phyloP scores from a whole-genome alignment of 257 asterid species.

The Petunia secreta region DNA sequence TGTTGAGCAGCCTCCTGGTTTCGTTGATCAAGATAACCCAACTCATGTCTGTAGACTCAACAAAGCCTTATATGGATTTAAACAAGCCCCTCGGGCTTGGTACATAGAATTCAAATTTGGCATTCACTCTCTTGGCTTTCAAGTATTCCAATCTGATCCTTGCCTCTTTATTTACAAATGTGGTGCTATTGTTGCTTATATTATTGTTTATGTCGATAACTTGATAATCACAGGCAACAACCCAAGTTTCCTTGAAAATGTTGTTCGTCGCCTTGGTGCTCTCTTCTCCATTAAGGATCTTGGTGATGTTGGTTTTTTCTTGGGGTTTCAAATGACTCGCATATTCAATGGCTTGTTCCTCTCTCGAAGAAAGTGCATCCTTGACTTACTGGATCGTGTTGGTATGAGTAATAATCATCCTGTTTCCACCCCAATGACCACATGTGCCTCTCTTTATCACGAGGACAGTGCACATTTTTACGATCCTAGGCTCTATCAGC shows the following conservation, averaged over 20 bases:
- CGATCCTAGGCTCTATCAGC: background rate
- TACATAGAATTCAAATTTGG: background rate
- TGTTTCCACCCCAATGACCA: background rate
- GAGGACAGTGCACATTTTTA: background rate
- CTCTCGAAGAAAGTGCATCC: background rate
- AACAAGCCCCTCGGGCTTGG: background rate
- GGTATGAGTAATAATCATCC: background rate
- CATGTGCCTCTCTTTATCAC: background rate
- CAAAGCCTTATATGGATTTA: background rate
- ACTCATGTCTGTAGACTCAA: background rate
- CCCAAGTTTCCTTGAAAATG: background rate
- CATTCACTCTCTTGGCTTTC: background rate
- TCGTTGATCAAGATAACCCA: background rate
- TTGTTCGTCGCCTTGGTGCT: background rate
- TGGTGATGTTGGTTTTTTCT: background rate
- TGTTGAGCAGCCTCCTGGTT: background rate
- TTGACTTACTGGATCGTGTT: background rate
- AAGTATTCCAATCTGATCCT: background rate
- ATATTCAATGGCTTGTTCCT: background rate
- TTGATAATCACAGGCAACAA: background rate
- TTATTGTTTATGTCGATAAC: background rate
- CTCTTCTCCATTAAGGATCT: background rate
- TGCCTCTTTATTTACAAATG: background rate
- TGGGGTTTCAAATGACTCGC: no score
- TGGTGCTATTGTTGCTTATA: background rate